phyloP scores from a whole-genome alignment of 1,139 yeast genomes.

The Geotrichum europaeum region DNA sequence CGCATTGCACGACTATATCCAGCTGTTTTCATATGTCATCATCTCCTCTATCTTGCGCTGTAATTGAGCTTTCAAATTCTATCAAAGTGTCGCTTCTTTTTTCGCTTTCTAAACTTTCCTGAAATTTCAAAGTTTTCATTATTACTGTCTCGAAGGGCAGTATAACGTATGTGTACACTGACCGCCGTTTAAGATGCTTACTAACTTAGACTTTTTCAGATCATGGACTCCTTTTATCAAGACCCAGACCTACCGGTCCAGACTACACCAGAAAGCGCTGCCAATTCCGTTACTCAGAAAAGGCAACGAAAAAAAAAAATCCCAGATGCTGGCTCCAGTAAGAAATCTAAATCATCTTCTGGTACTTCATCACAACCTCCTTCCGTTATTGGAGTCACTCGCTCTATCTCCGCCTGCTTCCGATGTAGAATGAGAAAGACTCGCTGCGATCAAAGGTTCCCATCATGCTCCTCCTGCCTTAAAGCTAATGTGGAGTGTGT shows the following conservation, averaged over 20 bases:
- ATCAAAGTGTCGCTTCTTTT: not conserved
- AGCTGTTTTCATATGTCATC: not conserved
- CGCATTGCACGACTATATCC: not conserved
- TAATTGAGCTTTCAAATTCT: not conserved
- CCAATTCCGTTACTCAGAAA: not conserved
- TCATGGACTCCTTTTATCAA: not conserved
- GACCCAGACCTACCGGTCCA: not conserved
- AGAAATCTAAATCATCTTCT: not conserved
- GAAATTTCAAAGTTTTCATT: not conserved
- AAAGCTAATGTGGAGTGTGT: constrained; percentile 69
- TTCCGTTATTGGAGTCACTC: constrained; percentile 20
- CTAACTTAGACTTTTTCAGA: not conserved
- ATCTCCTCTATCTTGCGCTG: not conserved
- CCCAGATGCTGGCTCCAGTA: not conserved
- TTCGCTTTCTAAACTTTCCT: not conserved
- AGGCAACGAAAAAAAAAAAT: not conserved
- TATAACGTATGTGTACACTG: not conserved
- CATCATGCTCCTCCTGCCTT: constrained; percentile 66
- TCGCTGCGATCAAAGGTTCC: constrained; percentile 78
- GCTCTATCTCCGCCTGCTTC: constrained; percentile 67
- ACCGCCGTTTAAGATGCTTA: not conserved
- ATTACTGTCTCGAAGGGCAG: not conserved
- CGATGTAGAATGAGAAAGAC: constrained; percentile 75
- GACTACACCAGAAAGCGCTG: not conserved
- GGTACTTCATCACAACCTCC: not conserved